Evolutionary conservation across 345 rosid species (phyloP).

Genomic region (Hypericum perforatum): DNA sequence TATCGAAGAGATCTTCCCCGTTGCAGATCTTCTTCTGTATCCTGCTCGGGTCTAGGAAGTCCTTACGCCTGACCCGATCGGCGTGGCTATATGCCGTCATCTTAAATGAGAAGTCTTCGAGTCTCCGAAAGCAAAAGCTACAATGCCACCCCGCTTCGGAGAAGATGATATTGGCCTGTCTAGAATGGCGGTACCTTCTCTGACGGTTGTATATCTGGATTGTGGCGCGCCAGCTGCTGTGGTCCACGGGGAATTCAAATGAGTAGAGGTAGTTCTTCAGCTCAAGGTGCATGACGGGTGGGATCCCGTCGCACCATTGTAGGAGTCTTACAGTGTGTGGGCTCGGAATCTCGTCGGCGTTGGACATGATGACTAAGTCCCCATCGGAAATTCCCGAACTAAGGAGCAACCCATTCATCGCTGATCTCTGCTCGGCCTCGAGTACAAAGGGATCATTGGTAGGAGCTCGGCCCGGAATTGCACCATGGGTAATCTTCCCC

Average conservation of each 20-base stretch:
- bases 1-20: conserved; percentile 70
- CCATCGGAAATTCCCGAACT: conserved; percentile 53
- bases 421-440: conserved; percentile 49
- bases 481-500: conserved; percentile 52
- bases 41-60: conserved; percentile 39
- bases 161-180: conserved; percentile 51
- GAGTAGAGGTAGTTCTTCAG: conserved; percentile 76
- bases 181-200: conserved; percentile 68
- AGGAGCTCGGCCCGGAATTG: conserved; percentile 43
- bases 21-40: conserved; percentile 59
- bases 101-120: conserved; percentile 63
- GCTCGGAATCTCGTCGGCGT: conserved; percentile 82
- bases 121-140: conserved; percentile 68
- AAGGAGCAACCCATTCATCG: conserved; percentile 58
- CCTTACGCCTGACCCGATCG: conserved; percentile 49
- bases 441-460: conserved; percentile 51
- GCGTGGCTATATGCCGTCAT: conserved; percentile 97
- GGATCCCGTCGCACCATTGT: conserved; percentile 80
- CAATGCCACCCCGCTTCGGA: conserved; percentile 97
- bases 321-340: conserved; percentile 62
- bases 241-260: conserved; percentile 82
- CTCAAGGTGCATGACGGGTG: conserved; percentile 59
- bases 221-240: conserved; percentile 78
- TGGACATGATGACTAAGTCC: conserved; percentile 69
- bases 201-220: conserved; percentile 35